Conservation (phyloP, 1,284 basidiomycete species). For the Cryptococcus amylolentus region DNA sequence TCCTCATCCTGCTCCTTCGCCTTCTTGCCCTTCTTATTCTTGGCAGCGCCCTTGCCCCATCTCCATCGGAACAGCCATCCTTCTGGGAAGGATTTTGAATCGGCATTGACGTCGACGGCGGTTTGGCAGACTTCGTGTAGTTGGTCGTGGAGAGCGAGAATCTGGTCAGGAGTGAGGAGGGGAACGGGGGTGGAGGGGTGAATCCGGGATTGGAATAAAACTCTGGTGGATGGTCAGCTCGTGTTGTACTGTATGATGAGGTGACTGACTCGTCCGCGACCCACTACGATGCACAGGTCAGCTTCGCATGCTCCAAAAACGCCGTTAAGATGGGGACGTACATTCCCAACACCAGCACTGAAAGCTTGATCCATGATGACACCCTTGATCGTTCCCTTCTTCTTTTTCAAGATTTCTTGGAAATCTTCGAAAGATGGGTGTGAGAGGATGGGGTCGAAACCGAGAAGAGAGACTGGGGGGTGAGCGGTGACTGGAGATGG, state of each 20-base stretch:
- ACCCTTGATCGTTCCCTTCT: conserved; percentile 70
- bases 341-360: conserved; percentile 74
- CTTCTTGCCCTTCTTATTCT: conserved; percentile 34
- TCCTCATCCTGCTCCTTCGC: conserved; percentile 8
- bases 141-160: conserved; percentile 58
- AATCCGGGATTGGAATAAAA: conserved; percentile 70
- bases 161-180: conserved; percentile 56
- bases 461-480: conserved; percentile 65
- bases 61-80: conserved; percentile 50
- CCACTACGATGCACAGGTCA: conserved; percentile 51
- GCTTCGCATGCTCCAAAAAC: not conserved
- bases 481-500: conserved; percentile 58
- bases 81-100: conserved; percentile 65
- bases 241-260: not conserved
- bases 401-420: conserved; percentile 54
- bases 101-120: conserved; percentile 70
- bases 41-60: conserved; percentile 70
- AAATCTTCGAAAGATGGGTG: conserved; percentile 67
- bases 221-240: conserved; percentile 51
- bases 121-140: conserved; percentile 60
- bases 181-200: conserved; percentile 72
- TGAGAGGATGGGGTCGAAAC: conserved; percentile 72
- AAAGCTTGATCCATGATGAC: conserved; percentile 76
- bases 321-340: conserved; percentile 10
- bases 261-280: conserved; percentile 59